Percentiles rank a stretch among this genome's conserved stretches.
These are phyloP conservation scores for Achaetomium macrosporum DNA, from an alignment of 2,329 filamentous ascomycete species.

Conservation along the genomic window DNA sequence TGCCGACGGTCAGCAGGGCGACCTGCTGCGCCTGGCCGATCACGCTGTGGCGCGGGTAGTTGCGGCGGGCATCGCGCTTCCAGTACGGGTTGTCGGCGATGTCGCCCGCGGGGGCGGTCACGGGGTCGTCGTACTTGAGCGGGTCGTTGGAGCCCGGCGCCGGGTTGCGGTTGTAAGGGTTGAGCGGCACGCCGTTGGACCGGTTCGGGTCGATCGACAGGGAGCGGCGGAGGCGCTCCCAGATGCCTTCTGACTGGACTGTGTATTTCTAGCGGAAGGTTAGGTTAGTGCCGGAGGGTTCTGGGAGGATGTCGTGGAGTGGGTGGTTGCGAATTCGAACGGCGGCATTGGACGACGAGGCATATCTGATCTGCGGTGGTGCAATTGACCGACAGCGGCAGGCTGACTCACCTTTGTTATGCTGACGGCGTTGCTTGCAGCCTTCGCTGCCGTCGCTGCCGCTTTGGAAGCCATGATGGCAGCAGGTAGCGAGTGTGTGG, in stretches of 20 bases:
- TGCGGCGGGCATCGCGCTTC: slow-evolving; percentile 83
- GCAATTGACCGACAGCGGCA: slow-evolving; percentile 16
- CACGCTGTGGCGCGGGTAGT: slow-evolving; percentile 73
- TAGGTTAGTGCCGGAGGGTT: slow-evolving; percentile 7
- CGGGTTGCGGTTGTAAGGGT: slow-evolving; percentile 86
- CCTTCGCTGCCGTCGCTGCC: slow-evolving; percentile 50
- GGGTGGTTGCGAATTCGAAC: background rate
- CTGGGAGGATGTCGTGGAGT: background rate
- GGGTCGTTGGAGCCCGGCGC: slow-evolving; percentile 69
- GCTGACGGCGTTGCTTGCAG: slow-evolving; percentile 47
- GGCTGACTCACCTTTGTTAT: slow-evolving; percentile 50
- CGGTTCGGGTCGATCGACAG: slow-evolving; percentile 80
- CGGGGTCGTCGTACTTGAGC: slow-evolving; percentile 69
- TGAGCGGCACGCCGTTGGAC: slow-evolving; percentile 86
- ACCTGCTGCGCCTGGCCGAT: slow-evolving; percentile 82
- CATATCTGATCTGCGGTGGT: slow-evolving; percentile 1
- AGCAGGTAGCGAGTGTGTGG: slow-evolving; percentile 16
- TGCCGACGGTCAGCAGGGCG: slow-evolving; percentile 78
- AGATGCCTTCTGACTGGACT: slow-evolving; percentile 81
- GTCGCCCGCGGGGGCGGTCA: slow-evolving; percentile 77
- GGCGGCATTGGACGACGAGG: background rate
- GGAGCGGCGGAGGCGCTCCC: slow-evolving; percentile 72
- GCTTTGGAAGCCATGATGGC: slow-evolving; percentile 57
- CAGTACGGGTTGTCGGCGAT: slow-evolving; percentile 92
- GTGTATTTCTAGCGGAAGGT: slow-evolving; percentile 74